Base-by-base conservation (phyloP, 768 basidiomycete species). In the Trametes maxima region DNA sequence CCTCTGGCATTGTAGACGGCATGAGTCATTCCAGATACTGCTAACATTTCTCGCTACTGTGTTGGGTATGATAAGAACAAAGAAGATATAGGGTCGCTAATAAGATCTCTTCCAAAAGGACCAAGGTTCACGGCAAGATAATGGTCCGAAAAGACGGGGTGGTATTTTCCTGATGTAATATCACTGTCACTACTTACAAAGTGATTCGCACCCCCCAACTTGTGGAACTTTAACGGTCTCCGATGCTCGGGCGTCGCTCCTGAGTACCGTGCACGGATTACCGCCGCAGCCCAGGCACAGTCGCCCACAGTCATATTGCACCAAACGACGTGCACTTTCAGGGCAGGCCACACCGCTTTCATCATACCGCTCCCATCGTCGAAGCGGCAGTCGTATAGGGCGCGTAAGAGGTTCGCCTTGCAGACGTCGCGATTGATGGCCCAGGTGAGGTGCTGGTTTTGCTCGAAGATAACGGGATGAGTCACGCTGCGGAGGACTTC, bases 231-330 rank as follows among this genome's bases (percentile, higher is more conserved):
- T 21, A 63, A 10, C 5, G 11, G 16, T n/a, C 62, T 42, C 17
- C 50, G 22, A n/a, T 42, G 10, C 51, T 42, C 46, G 21, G 46
- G 40, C 11, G 49, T n/a, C 40, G 62, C 57, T 7, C 43, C 42
- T 22, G 28, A 21, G 39, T 49, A 39, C 28, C 25, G 28, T 0
- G 22, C 17, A 12, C 25, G 53, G 21, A 63, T 35, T 17, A 63
- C 48, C 28, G 48, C 42, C 3, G 42, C 53, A 12, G 46, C 57
- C 58, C 57, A 58, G 16, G 49, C 47, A 12, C 52, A 54, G 40
- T 59, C 53, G 1, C 57, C 57, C 12, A 50, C 14, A 22, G 61
- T 46, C 60, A 63, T 60, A 14, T 62, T 57, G 55, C 58, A 55
- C 57, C 56, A 59, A 5, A 62, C 24, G 33, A 59, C 37, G 14